Percentiles rank a stretch among this genome's conserved stretches.
phyloP scores from a whole-genome alignment of 345 rosid species.

The Balakata baccata region DNA sequence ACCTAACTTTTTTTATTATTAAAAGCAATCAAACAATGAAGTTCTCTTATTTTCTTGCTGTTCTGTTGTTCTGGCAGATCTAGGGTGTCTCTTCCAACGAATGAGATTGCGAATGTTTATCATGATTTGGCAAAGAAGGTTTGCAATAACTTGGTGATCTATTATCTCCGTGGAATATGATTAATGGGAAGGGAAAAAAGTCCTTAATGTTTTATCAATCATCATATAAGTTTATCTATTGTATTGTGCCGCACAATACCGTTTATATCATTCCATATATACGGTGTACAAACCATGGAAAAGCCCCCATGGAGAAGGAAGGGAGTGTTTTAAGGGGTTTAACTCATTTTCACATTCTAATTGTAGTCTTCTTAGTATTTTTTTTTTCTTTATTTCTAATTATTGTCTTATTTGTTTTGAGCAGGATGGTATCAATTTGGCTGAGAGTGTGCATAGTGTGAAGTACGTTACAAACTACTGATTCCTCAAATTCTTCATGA shows the following conservation, averaged over 20 bases:
- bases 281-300: neutral
- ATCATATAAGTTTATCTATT: neutral
- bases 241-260: too few species aligned
- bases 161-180: neutral
- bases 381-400: slow-evolving; percentile 8
- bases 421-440: slow-evolving; percentile 76
- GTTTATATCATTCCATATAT: neutral
- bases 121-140: slow-evolving; percentile 83
- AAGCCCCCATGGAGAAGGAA: too few species aligned
- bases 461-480: slow-evolving; percentile 46
- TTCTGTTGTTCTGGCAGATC: slow-evolving; percentile 50
- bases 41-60: slow-evolving; percentile 9
- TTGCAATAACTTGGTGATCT: slow-evolving; percentile 4
- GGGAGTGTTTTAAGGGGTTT: neutral
- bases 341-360: neutral
- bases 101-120: slow-evolving; percentile 61
- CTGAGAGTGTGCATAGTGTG: slow-evolving; percentile 68
- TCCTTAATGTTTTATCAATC: neutral
- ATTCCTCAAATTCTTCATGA: slow-evolving; percentile 11
- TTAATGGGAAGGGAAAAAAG: neutral
- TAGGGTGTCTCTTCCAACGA: slow-evolving; percentile 64
- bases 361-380: neutral
- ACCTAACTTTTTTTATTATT: neutral
- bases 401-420: slow-evolving; percentile 23
- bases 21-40: neutral